These are phyloP conservation scores for Saccharomycopsis oosterbeekiorum DNA, from an alignment of 805 yeast genomes.

Conservation along the genomic window DNA sequence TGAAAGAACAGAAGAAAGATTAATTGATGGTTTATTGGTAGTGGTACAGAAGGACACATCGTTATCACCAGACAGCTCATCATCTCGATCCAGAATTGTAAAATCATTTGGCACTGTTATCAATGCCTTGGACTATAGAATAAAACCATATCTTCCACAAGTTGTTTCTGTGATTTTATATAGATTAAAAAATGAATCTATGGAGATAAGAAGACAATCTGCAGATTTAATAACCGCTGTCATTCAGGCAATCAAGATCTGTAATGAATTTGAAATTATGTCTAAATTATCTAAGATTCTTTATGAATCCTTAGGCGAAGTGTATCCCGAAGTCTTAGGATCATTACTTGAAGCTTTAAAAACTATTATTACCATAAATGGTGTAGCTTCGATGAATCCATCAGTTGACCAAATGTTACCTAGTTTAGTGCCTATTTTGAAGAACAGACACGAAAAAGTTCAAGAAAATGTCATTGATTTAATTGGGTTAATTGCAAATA, in stretches of 20 bases:
- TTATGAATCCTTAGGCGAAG: conserved; percentile 90
- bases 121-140: conserved; percentile 49
- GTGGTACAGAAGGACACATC: conserved; percentile 73
- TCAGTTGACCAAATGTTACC: conserved; percentile 77
- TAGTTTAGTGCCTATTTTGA: conserved; percentile 80
- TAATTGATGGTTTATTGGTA: conserved; percentile 71
- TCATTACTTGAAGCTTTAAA: conserved; percentile 67
- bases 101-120: conserved; percentile 57
- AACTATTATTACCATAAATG: conserved; percentile 50
- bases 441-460: conserved; percentile 83
- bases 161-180: conserved; percentile 64
- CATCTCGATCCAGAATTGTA: conserved; percentile 32
- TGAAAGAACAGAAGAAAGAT: conserved; percentile 47
- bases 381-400: conserved; percentile 59
- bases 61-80: conserved; percentile 22
- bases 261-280: conserved; percentile 55
- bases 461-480: conserved; percentile 73
- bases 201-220: conserved; percentile 73
- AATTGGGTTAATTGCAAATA: conserved; percentile 73
- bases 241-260: conserved; percentile 54
- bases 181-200: conserved; percentile 59
- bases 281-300: conserved; percentile 63
- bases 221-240: conserved; percentile 63
- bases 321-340: conserved; percentile 87
- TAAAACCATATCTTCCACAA: conserved; percentile 62